Conservation (phyloP, 208 protist species). For the Angomonas ambiguus region DNA sequence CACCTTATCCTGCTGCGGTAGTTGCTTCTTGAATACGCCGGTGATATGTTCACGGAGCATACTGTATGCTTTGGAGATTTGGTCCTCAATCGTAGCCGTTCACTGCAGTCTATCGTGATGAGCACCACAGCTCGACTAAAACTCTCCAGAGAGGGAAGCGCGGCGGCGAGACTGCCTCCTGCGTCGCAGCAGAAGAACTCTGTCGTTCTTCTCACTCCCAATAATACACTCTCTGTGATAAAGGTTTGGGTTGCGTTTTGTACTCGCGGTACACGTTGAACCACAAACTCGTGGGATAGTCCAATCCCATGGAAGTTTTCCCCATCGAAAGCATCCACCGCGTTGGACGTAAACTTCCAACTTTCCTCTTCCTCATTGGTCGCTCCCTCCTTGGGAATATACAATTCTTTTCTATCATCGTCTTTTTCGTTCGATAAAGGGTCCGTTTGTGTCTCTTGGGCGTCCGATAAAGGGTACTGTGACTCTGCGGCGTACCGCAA, state of each 20-base stretch:
- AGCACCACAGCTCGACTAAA: conserved; percentile 64
- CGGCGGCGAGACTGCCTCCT: conserved; percentile 58
- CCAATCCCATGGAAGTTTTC: conserved; percentile 51
- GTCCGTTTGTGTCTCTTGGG: conserved; percentile 11
- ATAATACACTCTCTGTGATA: neutral
- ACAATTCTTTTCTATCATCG: conserved; percentile 7
- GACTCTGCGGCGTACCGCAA: conserved; percentile 60
- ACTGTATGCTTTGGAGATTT: conserved; percentile 51
- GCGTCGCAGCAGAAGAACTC: conserved; percentile 88
- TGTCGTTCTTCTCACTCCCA: conserved; percentile 21
- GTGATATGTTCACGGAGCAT: conserved; percentile 49
- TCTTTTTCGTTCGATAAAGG: neutral
- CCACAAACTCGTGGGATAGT: conserved; percentile 60
- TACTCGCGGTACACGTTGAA: conserved; percentile 39
- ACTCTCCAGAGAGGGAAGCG: conserved; percentile 60
- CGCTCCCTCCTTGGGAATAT: conserved; percentile 12
- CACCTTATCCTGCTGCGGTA: conserved; percentile 74
- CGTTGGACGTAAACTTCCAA: conserved; percentile 3
- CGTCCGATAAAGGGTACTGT: conserved; percentile 22
- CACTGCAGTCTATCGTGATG: conserved; percentile 67
- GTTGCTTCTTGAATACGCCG: conserved; percentile 37
- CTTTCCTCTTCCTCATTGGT: neutral
- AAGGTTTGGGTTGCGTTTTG: neutral
- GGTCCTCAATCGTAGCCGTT: conserved; percentile 33
- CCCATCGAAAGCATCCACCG: conserved; percentile 11